Base-by-base conservation (phyloP, 108 stramenopile genomes). In the Cyclotella distinguenda region DNA sequence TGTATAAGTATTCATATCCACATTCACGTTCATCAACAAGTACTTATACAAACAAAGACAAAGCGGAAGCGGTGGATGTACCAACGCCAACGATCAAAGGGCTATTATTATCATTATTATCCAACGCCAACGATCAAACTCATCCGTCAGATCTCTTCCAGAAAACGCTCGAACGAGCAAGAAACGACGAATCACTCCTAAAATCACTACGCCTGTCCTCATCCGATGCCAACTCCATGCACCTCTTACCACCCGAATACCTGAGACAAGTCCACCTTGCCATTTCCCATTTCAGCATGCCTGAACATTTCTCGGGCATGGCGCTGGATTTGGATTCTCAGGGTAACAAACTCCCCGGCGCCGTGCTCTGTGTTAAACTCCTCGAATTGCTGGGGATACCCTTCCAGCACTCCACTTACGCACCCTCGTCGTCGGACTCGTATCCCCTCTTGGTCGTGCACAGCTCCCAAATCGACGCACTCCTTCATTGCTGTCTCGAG, bases 351-450 rank as follows among this genome's bases (percentile, higher is more conserved):
- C 54, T 67, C 15, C 74, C 74, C 0, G 66, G 66, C 6, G 60
- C 74, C 12, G 47, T 75, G 19, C 31, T 67, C 6, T 75, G 74
- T 39, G 60, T 53, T 11, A 9, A 32, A 19, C 44, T 75, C 2
- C 60, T 75, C 19, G 66, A 67, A 49, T 33, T 75, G 53, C 47
- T 75, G 18, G 74, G 74, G 0, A 61, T 75, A 27, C 74, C 74
- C 4, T 51, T n/a, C n/a, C n/a, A n/a, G n/a, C n/a, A 65, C 39
- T 45, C 60, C 57, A n/a, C 25, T 1, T 22, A 25, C 1, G 0
- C 21, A 21, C 10, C 21, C 19, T 4, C 45, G 12, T 7, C 33
- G 13, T 38, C 65, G 8, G 21, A 31, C 11, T 42, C 42, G 18
- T 44, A 52, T 33, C 21, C 44, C 0, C 25, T 22, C 36, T 39